phyloP scores from a whole-genome alignment of 257 asterid species.

The Solanum boliviense region DNA sequence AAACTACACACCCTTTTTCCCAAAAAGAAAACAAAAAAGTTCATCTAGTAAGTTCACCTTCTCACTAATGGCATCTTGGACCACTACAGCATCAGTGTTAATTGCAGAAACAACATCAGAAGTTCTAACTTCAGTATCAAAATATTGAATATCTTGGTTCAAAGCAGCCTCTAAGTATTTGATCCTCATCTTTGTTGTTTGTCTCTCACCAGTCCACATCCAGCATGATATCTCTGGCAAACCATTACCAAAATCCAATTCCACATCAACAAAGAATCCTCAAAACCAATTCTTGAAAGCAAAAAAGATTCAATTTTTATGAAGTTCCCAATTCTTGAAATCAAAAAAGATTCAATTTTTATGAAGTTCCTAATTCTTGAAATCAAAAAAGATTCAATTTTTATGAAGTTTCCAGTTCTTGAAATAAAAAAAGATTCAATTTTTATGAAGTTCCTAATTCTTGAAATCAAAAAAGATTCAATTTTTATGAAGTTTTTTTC shows the following conservation, averaged over 20 bases:
- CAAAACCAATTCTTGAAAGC: not conserved
- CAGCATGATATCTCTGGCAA: slow-evolving; percentile 88
- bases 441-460: not conserved
- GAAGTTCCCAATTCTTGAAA: not conserved
- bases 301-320: not conserved
- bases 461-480: not conserved
- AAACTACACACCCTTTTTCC: not conserved
- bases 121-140: slow-evolving; percentile 80
- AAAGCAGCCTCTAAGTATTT: slow-evolving; percentile 73
- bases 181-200: slow-evolving; percentile 81
- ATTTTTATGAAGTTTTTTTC: not conserved
- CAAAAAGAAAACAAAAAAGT: not conserved
- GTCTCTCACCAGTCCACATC: slow-evolving; percentile 99
- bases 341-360: not conserved
- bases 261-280: slow-evolving; percentile 2
- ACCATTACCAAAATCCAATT: not conserved
- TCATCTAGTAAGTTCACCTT: slow-evolving; percentile 35
- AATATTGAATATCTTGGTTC: slow-evolving; percentile 75
- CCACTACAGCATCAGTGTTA: slow-evolving; percentile 80
- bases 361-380: not conserved
- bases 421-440: not conserved
- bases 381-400: not conserved
- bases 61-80: slow-evolving; percentile 94
- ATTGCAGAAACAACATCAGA: slow-evolving; percentile 89
- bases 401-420: not conserved